Evolutionary conservation across 495 filamentous ascomycete species (phyloP).

Genomic region (Filosporella fistucella): DNA sequence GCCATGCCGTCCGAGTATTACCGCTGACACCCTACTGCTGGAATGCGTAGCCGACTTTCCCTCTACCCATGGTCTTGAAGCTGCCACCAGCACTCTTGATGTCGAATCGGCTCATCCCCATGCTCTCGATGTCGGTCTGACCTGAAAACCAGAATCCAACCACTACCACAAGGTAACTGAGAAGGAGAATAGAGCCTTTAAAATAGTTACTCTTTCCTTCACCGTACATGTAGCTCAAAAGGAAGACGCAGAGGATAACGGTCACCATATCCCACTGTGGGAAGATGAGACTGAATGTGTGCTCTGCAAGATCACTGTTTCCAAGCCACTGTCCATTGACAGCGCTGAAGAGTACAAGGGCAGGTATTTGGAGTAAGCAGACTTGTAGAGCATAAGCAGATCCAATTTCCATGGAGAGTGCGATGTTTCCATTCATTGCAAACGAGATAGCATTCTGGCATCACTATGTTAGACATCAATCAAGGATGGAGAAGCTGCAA

Average conservation of each 20-base stretch:
- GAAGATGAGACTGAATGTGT: conserved; percentile 93
- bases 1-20: too few species aligned
- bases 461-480: conserved; percentile 29
- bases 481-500: not conserved
- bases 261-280: conserved; percentile 99
- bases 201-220: conserved; percentile 96
- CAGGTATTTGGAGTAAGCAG: conserved; percentile 93
- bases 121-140: conserved; percentile 56
- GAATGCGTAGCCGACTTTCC: conserved; percentile 15
- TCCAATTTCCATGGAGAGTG: conserved; percentile 97
- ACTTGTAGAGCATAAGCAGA: conserved; percentile 97
- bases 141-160: conserved; percentile 88
- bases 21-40: too few species aligned
- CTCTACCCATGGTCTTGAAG: conserved; percentile 27
- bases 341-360: conserved; percentile 87
- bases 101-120: conserved; percentile 67
- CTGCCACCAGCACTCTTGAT: conserved; percentile 51
- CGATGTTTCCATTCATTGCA: conserved; percentile 99
- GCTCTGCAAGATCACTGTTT: conserved; percentile 54
- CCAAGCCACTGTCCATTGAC: conserved; percentile 31
- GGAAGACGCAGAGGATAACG: conserved; percentile 94
- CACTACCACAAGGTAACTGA: conserved; percentile 90
- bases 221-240: conserved; percentile 95
- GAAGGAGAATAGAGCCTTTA: conserved; percentile 87
- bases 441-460: conserved; percentile 94